These are phyloP conservation scores for Gaertneriomyces sp. DNA, from an alignment of 192 early-diverging fungal species.

Conservation along the genomic window DNA sequence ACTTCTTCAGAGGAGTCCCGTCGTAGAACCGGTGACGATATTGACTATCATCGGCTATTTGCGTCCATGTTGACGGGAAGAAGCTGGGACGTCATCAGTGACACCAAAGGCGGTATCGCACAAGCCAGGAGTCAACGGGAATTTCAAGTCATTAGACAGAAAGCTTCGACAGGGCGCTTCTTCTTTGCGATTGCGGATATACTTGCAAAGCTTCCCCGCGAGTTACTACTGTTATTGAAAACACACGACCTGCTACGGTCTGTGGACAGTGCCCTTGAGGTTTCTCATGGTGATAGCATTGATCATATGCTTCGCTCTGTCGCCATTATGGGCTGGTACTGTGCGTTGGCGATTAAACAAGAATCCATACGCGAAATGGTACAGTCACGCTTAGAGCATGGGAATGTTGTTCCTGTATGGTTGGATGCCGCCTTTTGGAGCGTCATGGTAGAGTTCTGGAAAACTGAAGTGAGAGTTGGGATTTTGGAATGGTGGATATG, in stretches of 20 bases:
- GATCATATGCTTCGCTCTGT: slow-evolving; percentile 33
- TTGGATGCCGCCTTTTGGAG: slow-evolving; percentile 8
- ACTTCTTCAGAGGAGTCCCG: slow-evolving; percentile 12
- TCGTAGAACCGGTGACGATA: slow-evolving; percentile 45
- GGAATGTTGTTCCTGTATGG: slow-evolving; percentile 13
- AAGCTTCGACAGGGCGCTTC: slow-evolving; percentile 53
- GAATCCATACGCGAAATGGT: slow-evolving; percentile 20
- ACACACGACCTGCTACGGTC: slow-evolving; percentile 84
- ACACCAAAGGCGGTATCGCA: slow-evolving; percentile 28
- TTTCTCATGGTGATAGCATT: slow-evolving; percentile 12
- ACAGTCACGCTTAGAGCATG: not conserved
- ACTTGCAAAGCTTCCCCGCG: slow-evolving; percentile 76
- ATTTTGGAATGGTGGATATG: slow-evolving; percentile 12
- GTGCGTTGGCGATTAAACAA: slow-evolving; percentile 26
- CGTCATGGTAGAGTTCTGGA: slow-evolving; percentile 12
- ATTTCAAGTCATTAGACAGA: slow-evolving; percentile 49
- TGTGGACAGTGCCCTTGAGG: slow-evolving; percentile 44
- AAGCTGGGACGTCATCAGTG: slow-evolving; percentile 68
- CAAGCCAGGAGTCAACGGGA: slow-evolving; percentile 46
- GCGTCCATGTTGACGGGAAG: slow-evolving; percentile 86
- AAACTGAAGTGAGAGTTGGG: slow-evolving; percentile 13
- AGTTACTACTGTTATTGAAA: slow-evolving; percentile 84
- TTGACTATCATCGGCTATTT: slow-evolving; percentile 80
- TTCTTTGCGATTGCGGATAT: slow-evolving; percentile 74
- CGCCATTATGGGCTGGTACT: slow-evolving; percentile 45